Percentiles rank a stretch among this genome's conserved stretches.
phyloP scores from a whole-genome alignment of 345 rosid species.

The Corymbia maculata region DNA sequence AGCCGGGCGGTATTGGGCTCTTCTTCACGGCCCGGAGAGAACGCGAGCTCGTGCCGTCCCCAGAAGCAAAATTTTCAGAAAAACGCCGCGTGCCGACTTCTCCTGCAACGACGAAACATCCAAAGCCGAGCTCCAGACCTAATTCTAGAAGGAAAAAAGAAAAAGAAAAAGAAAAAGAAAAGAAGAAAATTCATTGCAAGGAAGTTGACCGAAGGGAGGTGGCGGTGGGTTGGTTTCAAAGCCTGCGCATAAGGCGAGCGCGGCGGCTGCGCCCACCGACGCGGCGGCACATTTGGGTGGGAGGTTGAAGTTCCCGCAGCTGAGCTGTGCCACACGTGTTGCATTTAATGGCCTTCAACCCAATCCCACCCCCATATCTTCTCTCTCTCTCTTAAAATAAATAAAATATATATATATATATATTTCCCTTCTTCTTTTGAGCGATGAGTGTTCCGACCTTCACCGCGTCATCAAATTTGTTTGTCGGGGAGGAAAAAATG shows the following conservation, averaged over 20 bases:
- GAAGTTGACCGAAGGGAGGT: not conserved
- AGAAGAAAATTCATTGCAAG: not conserved
- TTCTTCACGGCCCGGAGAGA: not conserved
- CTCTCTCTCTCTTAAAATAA: not conserved
- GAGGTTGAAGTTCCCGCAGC: not conserved
- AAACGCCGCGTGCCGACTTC: not conserved
- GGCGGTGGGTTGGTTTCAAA: not conserved
- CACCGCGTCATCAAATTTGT: not conserved
- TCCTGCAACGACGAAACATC: not conserved
- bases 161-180: not conserved
- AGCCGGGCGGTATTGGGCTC: not conserved
- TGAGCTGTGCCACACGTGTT: not conserved
- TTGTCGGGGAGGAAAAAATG: not conserved
- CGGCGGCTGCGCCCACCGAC: slow-evolving; percentile 1
- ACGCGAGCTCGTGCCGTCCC: not conserved
- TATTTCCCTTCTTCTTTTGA: not conserved
- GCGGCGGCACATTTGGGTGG: not conserved
- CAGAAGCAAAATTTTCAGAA: not conserved
- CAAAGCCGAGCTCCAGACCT: not conserved
- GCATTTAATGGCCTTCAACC: not conserved
- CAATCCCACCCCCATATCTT: not conserved
- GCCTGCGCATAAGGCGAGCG: not conserved
- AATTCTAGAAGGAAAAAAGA: not conserved
- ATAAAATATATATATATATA: no score
- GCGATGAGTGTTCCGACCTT: not conserved